Percentiles rank a stretch among this genome's conserved stretches.
Evolutionary conservation across 2,329 filamentous ascomycete species (phyloP).

Genomic region (Sporothrix curviconia): DNA sequence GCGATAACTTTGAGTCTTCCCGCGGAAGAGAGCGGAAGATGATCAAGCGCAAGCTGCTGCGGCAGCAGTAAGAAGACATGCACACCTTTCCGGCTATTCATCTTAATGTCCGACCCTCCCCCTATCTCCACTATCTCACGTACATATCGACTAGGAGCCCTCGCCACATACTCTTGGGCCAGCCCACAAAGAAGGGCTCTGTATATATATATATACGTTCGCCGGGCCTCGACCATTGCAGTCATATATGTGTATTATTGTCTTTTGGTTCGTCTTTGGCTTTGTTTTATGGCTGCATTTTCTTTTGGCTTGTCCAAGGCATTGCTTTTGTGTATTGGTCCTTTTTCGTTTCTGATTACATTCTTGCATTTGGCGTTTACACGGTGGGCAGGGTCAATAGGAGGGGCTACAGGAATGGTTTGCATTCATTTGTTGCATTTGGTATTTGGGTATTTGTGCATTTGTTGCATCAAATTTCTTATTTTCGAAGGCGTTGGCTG

Average conservation of each 20-base stretch:
- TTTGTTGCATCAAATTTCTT: too few species aligned
- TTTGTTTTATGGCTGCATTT: neutral
- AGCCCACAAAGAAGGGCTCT: neutral
- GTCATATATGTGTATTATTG: neutral
- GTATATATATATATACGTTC: neutral
- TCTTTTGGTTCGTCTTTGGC: neutral
- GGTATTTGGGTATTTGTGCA: neutral
- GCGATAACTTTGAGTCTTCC: too few species aligned
- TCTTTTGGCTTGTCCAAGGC: neutral
- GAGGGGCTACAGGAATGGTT: neutral
- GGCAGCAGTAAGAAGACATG: neutral
- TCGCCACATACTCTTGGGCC: neutral
- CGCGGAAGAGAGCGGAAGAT: neutral
- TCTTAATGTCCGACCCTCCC: too few species aligned
- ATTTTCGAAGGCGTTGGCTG: too few species aligned
- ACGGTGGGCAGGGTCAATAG: neutral
- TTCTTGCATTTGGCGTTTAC: neutral
- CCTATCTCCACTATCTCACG: neutral
- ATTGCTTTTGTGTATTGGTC: neutral
- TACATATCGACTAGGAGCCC: neutral
- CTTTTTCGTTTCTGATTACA: neutral
- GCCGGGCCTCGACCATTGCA: too few species aligned
- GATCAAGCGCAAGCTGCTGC: conserved; percentile 5
- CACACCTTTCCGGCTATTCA: neutral
- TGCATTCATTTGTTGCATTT: neutral